These are phyloP conservation scores for Ensete ventricosum DNA, from an alignment of 176 grass and related monocot genomes.

Conservation along the genomic window DNA sequence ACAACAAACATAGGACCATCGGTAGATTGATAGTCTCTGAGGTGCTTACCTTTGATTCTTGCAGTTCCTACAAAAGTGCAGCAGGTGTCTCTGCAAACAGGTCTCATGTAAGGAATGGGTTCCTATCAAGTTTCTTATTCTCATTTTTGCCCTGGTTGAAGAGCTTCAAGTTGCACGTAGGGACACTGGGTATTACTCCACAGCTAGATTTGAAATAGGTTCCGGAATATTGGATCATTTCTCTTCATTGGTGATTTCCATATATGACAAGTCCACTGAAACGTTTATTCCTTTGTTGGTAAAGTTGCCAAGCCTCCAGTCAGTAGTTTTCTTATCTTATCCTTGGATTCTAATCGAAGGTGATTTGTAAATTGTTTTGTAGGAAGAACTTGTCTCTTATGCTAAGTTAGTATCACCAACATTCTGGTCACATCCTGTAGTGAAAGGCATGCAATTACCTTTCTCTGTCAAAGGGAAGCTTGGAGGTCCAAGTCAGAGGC, in stretches of 20 bases:
- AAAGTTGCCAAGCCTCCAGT: slow-evolving; percentile 19
- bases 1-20: not conserved
- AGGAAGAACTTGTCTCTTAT: slow-evolving; percentile 58
- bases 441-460: slow-evolving; percentile 46
- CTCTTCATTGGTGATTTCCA: slow-evolving; percentile 19
- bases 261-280: slow-evolving; percentile 32
- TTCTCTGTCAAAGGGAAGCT: slow-evolving; percentile 84
- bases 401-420: slow-evolving; percentile 42
- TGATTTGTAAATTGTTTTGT: slow-evolving; percentile 16
- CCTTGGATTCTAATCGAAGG: not conserved
- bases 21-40: not conserved
- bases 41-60: slow-evolving; percentile 18
- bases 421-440: slow-evolving; percentile 49
- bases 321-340: slow-evolving; percentile 7
- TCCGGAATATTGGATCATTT: slow-evolving; percentile 19
- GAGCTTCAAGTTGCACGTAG: slow-evolving; percentile 50
- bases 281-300: slow-evolving; percentile 53
- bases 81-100: slow-evolving; percentile 45
- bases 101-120: slow-evolving; percentile 32
- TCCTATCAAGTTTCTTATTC: slow-evolving; percentile 56
- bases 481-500: slow-evolving; percentile 76
- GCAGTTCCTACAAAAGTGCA: slow-evolving; percentile 47
- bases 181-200: slow-evolving; percentile 21
- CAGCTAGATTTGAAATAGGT: slow-evolving; percentile 12
- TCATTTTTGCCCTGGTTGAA: slow-evolving; percentile 69